Base-by-base conservation (phyloP, 176 grass and related monocot genomes). In the Carex kokanica region DNA sequence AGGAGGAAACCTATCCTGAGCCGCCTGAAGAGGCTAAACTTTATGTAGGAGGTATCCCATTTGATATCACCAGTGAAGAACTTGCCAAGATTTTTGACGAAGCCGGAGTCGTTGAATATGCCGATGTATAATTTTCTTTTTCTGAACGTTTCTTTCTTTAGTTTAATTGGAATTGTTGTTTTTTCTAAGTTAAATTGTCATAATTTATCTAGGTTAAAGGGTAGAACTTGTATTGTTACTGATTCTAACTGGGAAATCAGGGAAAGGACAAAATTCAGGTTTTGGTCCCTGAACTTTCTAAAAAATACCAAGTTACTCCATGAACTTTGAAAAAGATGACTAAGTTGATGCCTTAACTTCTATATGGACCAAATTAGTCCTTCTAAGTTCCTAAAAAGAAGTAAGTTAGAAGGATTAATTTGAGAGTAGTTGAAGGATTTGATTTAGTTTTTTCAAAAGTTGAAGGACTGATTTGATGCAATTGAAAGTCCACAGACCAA, bases 81-180 rank as follows among this genome's bases (percentile, higher is more conserved):
- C 92, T 99, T 36, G 93, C 93, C 5, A 83, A 92, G 86, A 86
- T 99, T 29, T 99, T 99, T 52, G 91, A 99, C 1, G 77, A 92
- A 62, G 91, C 93, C 29, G 93, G 96, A 41, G 72, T 91, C 41
- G 93, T 99, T 36, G 93, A 99, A 79, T 80, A 92, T 82, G 93
- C 96, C 1, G 96, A 99, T 88, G 93, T 99, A 32, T 82, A 53
- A n/a, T 61, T 79, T 58, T 43, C n/a, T 66, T 3, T 18, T 8
- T 52, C n/a, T 81, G 7, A 79, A 80, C 53, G 43, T 65, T 72
- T 2, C 17, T 72, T 72, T 23, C 18, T 47, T 43, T 72, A 43
- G 3, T 11, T 45, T 45, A 20, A 61, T 47, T 45, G 12, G 15
- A 1, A 78, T 55, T 18, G 52, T 29, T 79, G 5, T 43, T 43